Evolutionary conservation across 306 rosid genomes (phyloP).

Genomic region (Vachellia pachyceras): DNA sequence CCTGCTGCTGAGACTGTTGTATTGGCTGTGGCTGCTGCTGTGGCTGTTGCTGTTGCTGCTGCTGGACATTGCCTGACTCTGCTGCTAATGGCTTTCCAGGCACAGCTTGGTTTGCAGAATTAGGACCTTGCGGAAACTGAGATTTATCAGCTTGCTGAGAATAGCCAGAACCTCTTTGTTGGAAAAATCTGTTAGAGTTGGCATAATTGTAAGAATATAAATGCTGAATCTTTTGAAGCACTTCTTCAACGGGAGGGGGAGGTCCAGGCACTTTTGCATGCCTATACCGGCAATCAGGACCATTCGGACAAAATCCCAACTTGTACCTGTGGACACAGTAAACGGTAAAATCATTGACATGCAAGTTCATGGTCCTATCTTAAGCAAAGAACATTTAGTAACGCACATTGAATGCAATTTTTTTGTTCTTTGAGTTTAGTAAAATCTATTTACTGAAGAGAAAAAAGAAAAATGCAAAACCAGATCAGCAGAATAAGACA

Average conservation of each 20-base stretch:
- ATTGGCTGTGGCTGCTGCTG: slow-evolving; percentile 57
- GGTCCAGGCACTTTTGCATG: slow-evolving; percentile 95
- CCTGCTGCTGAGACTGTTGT: slow-evolving; percentile 77
- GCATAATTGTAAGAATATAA: slow-evolving; percentile 77
- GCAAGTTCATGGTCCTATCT: slow-evolving; percentile 25
- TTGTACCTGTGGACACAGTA: slow-evolving; percentile 79
- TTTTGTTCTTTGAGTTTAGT: background rate
- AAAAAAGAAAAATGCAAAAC: slow-evolving; percentile 23
- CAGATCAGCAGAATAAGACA: slow-evolving; percentile 4
- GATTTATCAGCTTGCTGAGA: slow-evolving; percentile 77
- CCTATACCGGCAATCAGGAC: slow-evolving; percentile 97
- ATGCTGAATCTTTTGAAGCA: slow-evolving; percentile 97
- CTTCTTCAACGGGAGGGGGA: slow-evolving; percentile 96
- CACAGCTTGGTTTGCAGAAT: slow-evolving; percentile 60
- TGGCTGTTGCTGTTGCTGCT: slow-evolving; percentile 53
- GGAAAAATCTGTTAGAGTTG: slow-evolving; percentile 67
- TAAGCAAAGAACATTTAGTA: slow-evolving; percentile 11
- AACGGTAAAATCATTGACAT: slow-evolving; percentile 19
- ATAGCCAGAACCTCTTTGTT: slow-evolving; percentile 71
- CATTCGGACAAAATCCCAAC: slow-evolving; percentile 98
- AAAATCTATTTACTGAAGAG: slow-evolving; percentile 1
- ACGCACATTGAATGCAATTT: slow-evolving; percentile 16
- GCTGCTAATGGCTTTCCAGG: slow-evolving; percentile 67
- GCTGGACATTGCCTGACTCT: slow-evolving; percentile 72
- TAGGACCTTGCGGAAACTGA: slow-evolving; percentile 69